These are phyloP conservation scores for Juglanconis oblonga DNA, from an alignment of 2,329 filamentous ascomycete species.

Conservation along the genomic window DNA sequence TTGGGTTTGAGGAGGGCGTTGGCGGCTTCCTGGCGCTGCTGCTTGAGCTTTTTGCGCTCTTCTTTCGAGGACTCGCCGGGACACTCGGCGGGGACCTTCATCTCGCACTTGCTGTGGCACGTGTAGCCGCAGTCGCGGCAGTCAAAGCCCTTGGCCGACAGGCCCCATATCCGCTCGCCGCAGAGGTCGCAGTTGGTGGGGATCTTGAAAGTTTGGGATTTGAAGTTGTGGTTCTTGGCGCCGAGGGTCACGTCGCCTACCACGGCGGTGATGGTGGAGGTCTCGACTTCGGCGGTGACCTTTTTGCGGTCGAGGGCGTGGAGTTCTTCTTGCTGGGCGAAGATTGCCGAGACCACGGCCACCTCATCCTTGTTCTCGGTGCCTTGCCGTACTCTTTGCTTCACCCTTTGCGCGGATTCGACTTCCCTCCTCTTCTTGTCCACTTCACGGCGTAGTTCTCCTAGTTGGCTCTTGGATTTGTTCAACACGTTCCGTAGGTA, in stretches of 20 bases:
- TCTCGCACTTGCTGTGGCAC: slow-evolving; percentile 97
- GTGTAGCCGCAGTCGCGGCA: slow-evolving; percentile 97
- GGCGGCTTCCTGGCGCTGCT: slow-evolving; percentile 76
- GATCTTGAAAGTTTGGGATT: slow-evolving; percentile 98
- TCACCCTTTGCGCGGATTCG: slow-evolving; percentile 69
- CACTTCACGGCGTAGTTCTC: slow-evolving; percentile 75
- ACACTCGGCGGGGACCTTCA: slow-evolving; percentile 96
- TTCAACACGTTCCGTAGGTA: slow-evolving; percentile 88
- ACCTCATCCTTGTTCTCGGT: slow-evolving; percentile 88
- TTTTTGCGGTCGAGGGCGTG: slow-evolving; percentile 82
- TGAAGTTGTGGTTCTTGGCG: slow-evolving; percentile 95
- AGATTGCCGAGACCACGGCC: slow-evolving; percentile 77
- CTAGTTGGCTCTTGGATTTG: slow-evolving; percentile 83
- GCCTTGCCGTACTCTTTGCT: slow-evolving; percentile 75
- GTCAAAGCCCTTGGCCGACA: slow-evolving; percentile 94
- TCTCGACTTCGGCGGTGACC: slow-evolving; percentile 87
- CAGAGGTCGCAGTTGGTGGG: slow-evolving; percentile 98
- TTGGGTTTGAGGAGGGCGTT: slow-evolving; percentile 55
- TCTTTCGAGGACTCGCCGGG: slow-evolving; percentile 93
- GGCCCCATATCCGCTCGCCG: slow-evolving; percentile 92
- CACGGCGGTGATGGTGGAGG: slow-evolving; percentile 82
- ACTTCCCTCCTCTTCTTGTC: slow-evolving; percentile 86
- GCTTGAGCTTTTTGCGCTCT: slow-evolving; percentile 90
- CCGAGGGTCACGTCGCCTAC: slow-evolving; percentile 92
- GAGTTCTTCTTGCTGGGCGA: slow-evolving; percentile 77